Conservation (phyloP, 116 monocot species). For the Trichopus zeylanicus region DNA sequence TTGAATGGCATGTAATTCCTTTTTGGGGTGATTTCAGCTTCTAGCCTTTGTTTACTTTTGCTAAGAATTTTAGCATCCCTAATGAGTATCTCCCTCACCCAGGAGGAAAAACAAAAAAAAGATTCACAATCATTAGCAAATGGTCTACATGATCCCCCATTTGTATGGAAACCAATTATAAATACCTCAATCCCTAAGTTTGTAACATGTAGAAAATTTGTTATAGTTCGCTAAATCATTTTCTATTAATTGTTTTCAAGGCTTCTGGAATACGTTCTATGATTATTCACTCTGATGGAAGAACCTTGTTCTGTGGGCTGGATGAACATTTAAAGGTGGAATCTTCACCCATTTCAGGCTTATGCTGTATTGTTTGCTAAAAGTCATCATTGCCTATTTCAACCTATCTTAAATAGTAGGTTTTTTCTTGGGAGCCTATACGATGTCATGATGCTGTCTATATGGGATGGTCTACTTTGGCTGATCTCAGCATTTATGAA, state of each 20-base stretch:
- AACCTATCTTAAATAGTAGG: constrained; percentile 27
- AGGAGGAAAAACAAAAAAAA: too few species aligned
- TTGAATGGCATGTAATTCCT: too few species aligned
- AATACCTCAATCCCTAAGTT: background rate
- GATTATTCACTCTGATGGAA: constrained; percentile 93
- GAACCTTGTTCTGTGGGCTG: constrained; percentile 76
- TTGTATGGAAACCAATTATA: background rate
- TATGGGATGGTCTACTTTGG: constrained; percentile 72
- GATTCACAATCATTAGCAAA: too few species aligned
- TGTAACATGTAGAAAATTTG: background rate
- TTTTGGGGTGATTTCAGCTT: too few species aligned
- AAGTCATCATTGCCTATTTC: constrained; percentile 3
- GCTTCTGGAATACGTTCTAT: constrained; percentile 62
- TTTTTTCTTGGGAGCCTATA: constrained; percentile 93
- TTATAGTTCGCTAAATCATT: background rate
- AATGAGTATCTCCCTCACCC: too few species aligned
- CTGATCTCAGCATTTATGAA: constrained; percentile 77
- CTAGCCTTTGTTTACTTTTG: too few species aligned
- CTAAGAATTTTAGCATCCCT: too few species aligned
- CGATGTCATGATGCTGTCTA: constrained; percentile 81
- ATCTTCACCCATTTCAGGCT: background rate
- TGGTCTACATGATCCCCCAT: too few species aligned
- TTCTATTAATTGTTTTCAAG: constrained; percentile 19
- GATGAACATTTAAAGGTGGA: constrained; percentile 68
- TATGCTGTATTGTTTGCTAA: background rate